Evolutionary conservation across 73 alveolate genomes (phyloP).

Genomic region (Stentor roeselii): DNA sequence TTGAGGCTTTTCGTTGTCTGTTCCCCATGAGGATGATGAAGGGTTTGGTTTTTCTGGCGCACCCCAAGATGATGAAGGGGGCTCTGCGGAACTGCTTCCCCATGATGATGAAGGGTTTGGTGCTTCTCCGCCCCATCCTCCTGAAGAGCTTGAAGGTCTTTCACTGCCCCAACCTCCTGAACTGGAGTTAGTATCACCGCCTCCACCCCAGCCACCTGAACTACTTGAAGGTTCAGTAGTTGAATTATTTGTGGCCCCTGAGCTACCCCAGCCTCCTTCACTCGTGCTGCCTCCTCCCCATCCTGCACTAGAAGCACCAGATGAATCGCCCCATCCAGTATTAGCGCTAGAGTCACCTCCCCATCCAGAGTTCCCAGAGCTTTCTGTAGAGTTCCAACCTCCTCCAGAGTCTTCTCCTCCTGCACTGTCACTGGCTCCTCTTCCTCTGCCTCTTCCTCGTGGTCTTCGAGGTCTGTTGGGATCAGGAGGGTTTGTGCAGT

Average conservation of each 20-base stretch:
- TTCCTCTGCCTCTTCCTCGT: conserved; percentile 28
- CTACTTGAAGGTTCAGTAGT: background rate
- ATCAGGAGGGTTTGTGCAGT: conserved; percentile 26
- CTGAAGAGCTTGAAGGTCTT: background rate
- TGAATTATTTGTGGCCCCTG: background rate
- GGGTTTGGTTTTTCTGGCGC: too few species aligned
- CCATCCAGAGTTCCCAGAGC: conserved; percentile 24
- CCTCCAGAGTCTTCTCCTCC: conserved; percentile 21
- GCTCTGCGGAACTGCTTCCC: background rate
- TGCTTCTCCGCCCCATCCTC: background rate
- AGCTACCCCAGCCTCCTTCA: conserved; percentile 19
- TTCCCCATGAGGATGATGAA: too few species aligned
- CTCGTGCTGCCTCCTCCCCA: conserved; percentile 17
- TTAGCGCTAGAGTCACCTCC: conserved; percentile 8
- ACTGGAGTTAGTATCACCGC: background rate
- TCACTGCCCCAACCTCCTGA: background rate
- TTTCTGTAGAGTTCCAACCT: background rate
- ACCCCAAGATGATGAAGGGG: background rate
- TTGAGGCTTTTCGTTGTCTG: too few species aligned
- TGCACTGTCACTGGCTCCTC: background rate
- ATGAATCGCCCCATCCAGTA: conserved; percentile 18
- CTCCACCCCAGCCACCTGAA: background rate
- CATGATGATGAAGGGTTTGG: background rate
- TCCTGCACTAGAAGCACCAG: background rate
- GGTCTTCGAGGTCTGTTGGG: conserved; percentile 10